Base-by-base conservation (phyloP, 2,329 filamentous ascomycete species). In the Corniculantispora saksenae region DNA sequence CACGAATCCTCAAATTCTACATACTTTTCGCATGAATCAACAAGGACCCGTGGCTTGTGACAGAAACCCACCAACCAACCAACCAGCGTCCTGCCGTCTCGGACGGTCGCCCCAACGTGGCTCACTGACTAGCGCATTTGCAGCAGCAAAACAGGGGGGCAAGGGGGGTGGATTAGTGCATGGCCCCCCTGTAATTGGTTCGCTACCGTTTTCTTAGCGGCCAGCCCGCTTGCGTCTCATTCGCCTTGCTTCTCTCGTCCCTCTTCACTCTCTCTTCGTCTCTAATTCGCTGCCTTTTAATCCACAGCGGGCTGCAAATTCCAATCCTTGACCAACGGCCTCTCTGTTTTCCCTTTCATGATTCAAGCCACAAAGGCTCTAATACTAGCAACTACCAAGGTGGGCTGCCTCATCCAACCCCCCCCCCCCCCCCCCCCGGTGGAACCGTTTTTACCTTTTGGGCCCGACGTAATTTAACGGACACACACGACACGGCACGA, bases 91-190 rank as follows among this genome's bases (percentile, higher is more conserved):
- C 5, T 25, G 50, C 60, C 60, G 60, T 62, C 60, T 62, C 60
- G 50, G 60, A 62, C 50, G 60, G 60, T 62, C 32, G 45, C 45
- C 48, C 59, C 45, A 60, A 60, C 50, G 32, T 21, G 43, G 58
- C 21, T n/a, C 56, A 29, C 47, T 61, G 58, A 61, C 58, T 61
- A 61, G 38, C 12, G 38, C 6, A 32, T 32, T n/a, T 5, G 58
- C 58, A 21, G 35, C 51, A 10, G 17, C 35, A 21, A 15, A n/a
- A 35, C 51, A n/a, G n/a, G 51, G 51, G 51, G 21, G 19, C 3
- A 17, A 9, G 47, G 47, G 17, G 19, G n/a, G 47, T 50, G 47
- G 47, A 32, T 32, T 32, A n/a, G n/a, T n/a, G n/a, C n/a, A n/a
- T n/a, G n/a, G 7, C 32, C n/a, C 35, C 35, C 54, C 23, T 56